These are phyloP conservation scores for Penicillium alfredii DNA, from an alignment of 495 filamentous ascomycete genomes.

Conservation along the genomic window DNA sequence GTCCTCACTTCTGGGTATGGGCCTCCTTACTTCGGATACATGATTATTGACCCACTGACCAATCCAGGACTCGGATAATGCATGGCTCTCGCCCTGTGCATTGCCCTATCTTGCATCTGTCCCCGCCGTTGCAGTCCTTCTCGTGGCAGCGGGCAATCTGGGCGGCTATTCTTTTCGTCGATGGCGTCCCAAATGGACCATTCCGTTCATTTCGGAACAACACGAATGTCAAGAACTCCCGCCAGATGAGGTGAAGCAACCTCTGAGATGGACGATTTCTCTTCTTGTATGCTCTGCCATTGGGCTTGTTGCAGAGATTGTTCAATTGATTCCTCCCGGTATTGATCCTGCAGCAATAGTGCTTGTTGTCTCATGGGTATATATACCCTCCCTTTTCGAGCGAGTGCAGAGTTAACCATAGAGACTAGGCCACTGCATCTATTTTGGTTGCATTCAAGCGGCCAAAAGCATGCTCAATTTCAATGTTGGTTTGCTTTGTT, in stretches of 20 bases:
- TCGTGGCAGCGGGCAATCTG: conserved; percentile 34
- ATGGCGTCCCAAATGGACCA: conserved; percentile 45
- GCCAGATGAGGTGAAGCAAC: conserved; percentile 18
- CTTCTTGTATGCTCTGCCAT: conserved; percentile 38
- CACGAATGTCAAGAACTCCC: conserved; percentile 26
- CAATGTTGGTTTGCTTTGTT: conserved; percentile 29
- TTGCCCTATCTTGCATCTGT: conserved; percentile 42
- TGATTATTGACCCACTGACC: conserved; percentile 8
- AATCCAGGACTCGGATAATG: conserved; percentile 45
- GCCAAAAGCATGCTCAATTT: conserved; percentile 39
- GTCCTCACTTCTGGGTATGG: conserved; percentile 24
- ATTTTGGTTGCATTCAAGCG: conserved; percentile 43
- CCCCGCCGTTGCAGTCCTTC: conserved; percentile 36
- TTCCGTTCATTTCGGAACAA: conserved; percentile 42
- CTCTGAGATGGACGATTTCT: conserved; percentile 26
- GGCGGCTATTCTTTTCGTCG: conserved; percentile 18
- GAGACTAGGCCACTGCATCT: conserved; percentile 35
- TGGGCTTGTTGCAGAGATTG: conserved; percentile 36
- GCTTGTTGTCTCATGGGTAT: conserved; percentile 45
- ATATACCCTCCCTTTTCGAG: conserved; percentile 6
- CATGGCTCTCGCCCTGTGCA: conserved; percentile 43
- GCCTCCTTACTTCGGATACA: conserved; percentile 3
- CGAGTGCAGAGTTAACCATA: conserved; percentile 5
- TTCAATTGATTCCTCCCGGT: conserved; percentile 31
- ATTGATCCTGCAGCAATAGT: conserved; percentile 20